These are phyloP conservation scores for Hortaea werneckii DNA, from an alignment of 2,329 filamentous ascomycete genomes.

Conservation along the genomic window DNA sequence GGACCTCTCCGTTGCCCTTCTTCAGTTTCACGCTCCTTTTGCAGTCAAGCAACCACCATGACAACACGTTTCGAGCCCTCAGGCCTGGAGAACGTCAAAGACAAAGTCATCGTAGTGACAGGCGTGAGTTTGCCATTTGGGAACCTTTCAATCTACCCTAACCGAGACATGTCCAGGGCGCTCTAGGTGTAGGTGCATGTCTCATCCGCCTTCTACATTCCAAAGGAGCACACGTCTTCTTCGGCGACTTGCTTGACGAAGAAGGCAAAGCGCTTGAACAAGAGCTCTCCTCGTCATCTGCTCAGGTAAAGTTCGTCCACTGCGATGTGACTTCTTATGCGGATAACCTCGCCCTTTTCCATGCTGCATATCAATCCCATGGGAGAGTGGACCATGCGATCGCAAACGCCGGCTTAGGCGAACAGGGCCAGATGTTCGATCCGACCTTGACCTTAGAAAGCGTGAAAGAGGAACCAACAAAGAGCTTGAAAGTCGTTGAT, in stretches of 20 bases:
- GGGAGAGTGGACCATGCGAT: constrained; percentile 41
- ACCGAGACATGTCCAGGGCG: constrained; percentile 22
- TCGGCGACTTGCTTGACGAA: constrained; percentile 33
- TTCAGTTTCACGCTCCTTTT: too few relatives aligned
- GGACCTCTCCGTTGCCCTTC: too few relatives aligned
- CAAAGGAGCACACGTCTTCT: constrained; percentile 32
- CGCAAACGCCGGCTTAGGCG: constrained; percentile 38
- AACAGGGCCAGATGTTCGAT: constrained; percentile 38
- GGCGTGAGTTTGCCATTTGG: constrained; percentile 13
- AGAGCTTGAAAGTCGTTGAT: constrained; percentile 31
- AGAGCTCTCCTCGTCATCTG: constrained; percentile 12
- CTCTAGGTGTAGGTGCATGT: constrained; percentile 37
- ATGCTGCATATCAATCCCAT: constrained; percentile 34
- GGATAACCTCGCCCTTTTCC: constrained; percentile 39
- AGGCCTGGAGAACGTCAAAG: constrained; percentile 8
- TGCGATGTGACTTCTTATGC: constrained; percentile 39
- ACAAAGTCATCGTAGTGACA: constrained; percentile 24
- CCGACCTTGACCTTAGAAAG: constrained; percentile 33
- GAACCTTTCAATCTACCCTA: neutral
- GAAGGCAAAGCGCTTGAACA: constrained; percentile 25
- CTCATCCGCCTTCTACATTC: constrained; percentile 31
- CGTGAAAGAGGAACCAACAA: constrained; percentile 28
- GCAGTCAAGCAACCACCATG: constrained; percentile 2
- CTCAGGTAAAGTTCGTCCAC: constrained; percentile 28
- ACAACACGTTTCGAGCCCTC: constrained; percentile 15